phyloP scores from a whole-genome alignment of 192 early-diverging fungal species.

The Phycomyces blakesleeanus region DNA sequence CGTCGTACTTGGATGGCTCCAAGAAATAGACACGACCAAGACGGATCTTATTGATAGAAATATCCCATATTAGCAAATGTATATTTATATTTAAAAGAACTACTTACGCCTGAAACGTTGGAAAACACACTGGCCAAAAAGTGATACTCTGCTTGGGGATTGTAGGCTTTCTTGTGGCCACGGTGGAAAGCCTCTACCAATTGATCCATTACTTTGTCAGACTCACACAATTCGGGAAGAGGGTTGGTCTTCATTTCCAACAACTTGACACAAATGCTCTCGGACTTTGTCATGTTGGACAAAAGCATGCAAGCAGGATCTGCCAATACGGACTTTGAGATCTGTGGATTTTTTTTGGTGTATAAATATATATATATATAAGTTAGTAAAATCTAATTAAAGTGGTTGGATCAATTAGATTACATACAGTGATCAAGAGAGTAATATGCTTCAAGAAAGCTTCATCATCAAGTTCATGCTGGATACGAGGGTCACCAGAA shows the following conservation, averaged over 20 bases:
- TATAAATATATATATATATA: too few species aligned
- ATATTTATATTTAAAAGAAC: neutral
- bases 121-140: slow-evolving; percentile 94
- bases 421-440: slow-evolving; percentile 61
- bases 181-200: slow-evolving; percentile 86
- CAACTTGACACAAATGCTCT: slow-evolving; percentile 53
- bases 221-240: slow-evolving; percentile 40
- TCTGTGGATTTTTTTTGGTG: too few species aligned
- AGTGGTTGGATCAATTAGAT: too few species aligned
- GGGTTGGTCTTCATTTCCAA: slow-evolving; percentile 36
- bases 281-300: slow-evolving; percentile 84
- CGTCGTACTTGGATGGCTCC: slow-evolving; percentile 57
- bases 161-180: slow-evolving; percentile 75
- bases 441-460: slow-evolving; percentile 68
- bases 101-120: slow-evolving; percentile 66
- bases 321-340: slow-evolving; percentile 63
- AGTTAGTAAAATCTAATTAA: neutral
- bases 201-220: slow-evolving; percentile 67
- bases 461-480: slow-evolving; percentile 63
- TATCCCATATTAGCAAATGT: neutral
- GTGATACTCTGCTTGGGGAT: slow-evolving; percentile 73
- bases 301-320: slow-evolving; percentile 88
- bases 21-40: slow-evolving; percentile 72
- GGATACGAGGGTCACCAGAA: slow-evolving; percentile 60
- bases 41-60: slow-evolving; percentile 34